Evolutionary conservation across 2,329 filamentous ascomycete species (phyloP), one percentile per base, ranked within the genome.

Genomic region (Hypoxylon sp.): DNA sequence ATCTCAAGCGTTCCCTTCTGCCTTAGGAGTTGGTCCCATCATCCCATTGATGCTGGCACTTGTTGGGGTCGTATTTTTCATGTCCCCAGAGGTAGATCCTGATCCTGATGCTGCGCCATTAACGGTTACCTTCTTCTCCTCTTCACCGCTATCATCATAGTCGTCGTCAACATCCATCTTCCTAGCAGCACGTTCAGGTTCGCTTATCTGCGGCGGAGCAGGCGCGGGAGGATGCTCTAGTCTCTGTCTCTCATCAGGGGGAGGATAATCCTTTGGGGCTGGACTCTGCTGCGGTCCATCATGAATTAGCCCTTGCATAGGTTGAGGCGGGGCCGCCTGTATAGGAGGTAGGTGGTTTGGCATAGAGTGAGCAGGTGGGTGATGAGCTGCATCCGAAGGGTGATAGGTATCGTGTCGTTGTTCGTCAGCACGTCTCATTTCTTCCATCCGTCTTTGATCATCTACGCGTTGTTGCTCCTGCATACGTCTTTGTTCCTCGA

Each of bases 111-210:
- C 78, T 13, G 86, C 81, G 1, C 81, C 84, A 7, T 75, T 74
- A 13, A 77, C 73, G 2, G 75, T 78, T 1, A 79, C 77, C 78
- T 91, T 91, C 82, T 91, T 90, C 63, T 96, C 91, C 65, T 98
- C 95, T 72, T 97, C 94, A 3, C 89, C 93, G 63, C 94, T 95
- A 75, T 98, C 95, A 78, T 98, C 95, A 75, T 99, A 98, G 78
- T 98, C 92, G 79, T 99, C 96, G 73, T 99, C 94, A 19, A 98
- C 93, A 5, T 98, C 95, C 89, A 99, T 97, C 80, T 97, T 97
- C 21, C 96, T 87, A 19, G 94, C 93, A 34, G 96, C 94, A 58
- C 89, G 83, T 79, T 92, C 89, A 9, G 94, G 93, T 81, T 98
- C 95, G 63, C 90, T 90, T 17, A 85, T 79, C 19, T 85, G 82